Evolutionary conservation across 345 rosid genomes (phyloP).

Genomic region (Hirschfeldia incana): DNA sequence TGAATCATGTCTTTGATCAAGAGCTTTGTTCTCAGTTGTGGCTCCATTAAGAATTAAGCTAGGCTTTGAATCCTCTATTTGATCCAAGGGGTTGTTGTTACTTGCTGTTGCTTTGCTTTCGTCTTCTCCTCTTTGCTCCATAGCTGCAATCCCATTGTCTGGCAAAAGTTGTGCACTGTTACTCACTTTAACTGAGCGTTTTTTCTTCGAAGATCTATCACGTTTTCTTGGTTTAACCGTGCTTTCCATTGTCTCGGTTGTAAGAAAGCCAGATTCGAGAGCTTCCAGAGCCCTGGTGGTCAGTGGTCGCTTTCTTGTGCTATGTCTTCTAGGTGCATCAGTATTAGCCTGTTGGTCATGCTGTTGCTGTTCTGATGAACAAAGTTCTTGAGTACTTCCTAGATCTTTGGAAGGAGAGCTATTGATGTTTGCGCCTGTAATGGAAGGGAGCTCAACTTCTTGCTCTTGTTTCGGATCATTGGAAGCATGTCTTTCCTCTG

Average conservation of each 20-base stretch:
- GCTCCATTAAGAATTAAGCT: slow-evolving; percentile 27
- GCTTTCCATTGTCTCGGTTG: slow-evolving; percentile 43
- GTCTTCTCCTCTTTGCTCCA: slow-evolving; percentile 23
- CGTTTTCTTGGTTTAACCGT: slow-evolving; percentile 26
- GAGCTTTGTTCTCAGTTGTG: slow-evolving; percentile 12
- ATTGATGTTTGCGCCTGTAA: slow-evolving; percentile 7
- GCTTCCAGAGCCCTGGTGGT: slow-evolving; percentile 71
- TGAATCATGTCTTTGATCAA: slow-evolving; percentile 10
- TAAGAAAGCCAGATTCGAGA: slow-evolving; percentile 54
- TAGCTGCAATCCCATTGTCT: slow-evolving; percentile 17
- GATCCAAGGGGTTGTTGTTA: slow-evolving; percentile 33
- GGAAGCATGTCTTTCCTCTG: slow-evolving; percentile 17
- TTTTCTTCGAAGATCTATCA: slow-evolving; percentile 32
- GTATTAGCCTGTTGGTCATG: slow-evolving; percentile 17
- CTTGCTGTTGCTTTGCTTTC: slow-evolving; percentile 17
- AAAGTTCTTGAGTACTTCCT: slow-evolving; percentile 7
- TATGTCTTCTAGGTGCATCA: slow-evolving; percentile 56
- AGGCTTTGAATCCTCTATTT: slow-evolving; percentile 31
- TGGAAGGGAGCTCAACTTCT: slow-evolving; percentile 18
- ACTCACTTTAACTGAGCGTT: slow-evolving; percentile 27
- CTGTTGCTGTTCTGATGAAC: slow-evolving; percentile 19
- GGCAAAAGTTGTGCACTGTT: slow-evolving; percentile 4
- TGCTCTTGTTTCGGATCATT: slow-evolving; percentile 25
- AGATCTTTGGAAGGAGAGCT: slow-evolving; percentile 8
- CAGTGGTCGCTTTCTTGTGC: slow-evolving; percentile 71